Percentiles rank a stretch among this genome's conserved stretches.
Evolutionary conservation across 805 yeast species (phyloP).

Genomic region (Wickerhamiella occidentalis): DNA sequence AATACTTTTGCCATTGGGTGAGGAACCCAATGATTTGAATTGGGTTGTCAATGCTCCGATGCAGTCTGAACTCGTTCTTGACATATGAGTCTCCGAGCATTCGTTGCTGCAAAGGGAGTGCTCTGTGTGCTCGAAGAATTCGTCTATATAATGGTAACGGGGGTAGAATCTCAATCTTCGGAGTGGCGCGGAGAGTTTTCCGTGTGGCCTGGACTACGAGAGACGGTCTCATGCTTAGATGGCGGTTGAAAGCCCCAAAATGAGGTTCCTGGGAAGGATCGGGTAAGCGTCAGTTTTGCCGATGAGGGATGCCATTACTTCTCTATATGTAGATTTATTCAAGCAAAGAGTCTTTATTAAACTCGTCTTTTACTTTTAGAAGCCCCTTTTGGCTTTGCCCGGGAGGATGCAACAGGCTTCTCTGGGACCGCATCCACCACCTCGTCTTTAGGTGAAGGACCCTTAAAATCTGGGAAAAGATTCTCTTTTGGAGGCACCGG

Average conservation of each 20-base stretch:
- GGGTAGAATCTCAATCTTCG: constrained; percentile 42
- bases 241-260: too few species aligned
- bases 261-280: too few species aligned
- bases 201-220: constrained; percentile 15
- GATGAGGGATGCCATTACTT: too few species aligned
- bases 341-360: too few species aligned
- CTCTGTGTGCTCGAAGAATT: constrained; percentile 70
- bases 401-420: background rate
- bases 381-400: background rate
- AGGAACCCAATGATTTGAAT: constrained; percentile 86
- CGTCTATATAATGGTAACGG: constrained; percentile 69
- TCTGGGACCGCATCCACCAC: background rate
- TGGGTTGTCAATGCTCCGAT: constrained; percentile 72
- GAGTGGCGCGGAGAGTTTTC: constrained; percentile 18
- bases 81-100: constrained; percentile 84
- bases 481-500: background rate
- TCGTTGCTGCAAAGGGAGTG: constrained; percentile 49
- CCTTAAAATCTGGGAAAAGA: background rate
- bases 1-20: constrained; percentile 72
- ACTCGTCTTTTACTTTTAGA: background rate
- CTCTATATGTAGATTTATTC: too few species aligned
- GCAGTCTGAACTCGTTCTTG: constrained; percentile 78
- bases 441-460: background rate
- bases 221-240: constrained; percentile 5
- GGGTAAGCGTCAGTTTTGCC: too few species aligned